Percentiles rank a stretch among this genome's conserved stretches.
Evolutionary conservation across 371 early-diverging fungal genomes (phyloP).

Genomic region (Rhizopus microsporus): DNA sequence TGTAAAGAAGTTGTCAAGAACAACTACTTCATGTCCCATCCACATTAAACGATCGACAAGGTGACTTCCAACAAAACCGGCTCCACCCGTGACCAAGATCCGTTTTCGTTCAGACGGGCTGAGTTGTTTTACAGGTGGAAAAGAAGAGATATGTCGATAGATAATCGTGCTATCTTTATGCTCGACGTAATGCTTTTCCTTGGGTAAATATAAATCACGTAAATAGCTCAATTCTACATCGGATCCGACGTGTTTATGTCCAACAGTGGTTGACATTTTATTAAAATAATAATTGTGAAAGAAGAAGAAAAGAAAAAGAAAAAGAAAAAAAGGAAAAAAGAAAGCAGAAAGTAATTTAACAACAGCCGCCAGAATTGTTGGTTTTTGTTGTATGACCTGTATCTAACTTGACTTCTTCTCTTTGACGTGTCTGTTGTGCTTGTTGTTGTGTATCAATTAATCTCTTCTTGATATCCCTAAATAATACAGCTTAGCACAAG

Average conservation of each 20-base stretch:
- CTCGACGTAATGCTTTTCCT: slow-evolving; percentile 30
- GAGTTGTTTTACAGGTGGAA: slow-evolving; percentile 57
- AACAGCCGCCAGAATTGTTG: slow-evolving; percentile 21
- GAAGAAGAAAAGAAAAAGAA: background rate
- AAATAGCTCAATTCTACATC: slow-evolving; percentile 38
- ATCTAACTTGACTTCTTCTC: slow-evolving; percentile 49
- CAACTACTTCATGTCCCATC: slow-evolving; percentile 87
- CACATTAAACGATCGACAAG: slow-evolving; percentile 84
- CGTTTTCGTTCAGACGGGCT: slow-evolving; percentile 65
- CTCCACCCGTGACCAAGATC: slow-evolving; percentile 89
- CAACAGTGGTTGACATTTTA: slow-evolving; percentile 37
- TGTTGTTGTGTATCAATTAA: slow-evolving; percentile 50
- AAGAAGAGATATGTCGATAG: slow-evolving; percentile 47
- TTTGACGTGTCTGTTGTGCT: slow-evolving; percentile 50
- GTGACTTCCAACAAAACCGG: slow-evolving; percentile 90
- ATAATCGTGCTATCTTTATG: slow-evolving; percentile 44
- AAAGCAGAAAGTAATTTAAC: slow-evolving; percentile 9
- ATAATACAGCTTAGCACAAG: background rate
- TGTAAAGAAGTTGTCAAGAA: slow-evolving; percentile 87
- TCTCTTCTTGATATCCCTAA: slow-evolving; percentile 53
- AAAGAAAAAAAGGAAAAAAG: background rate
- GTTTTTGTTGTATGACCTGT: slow-evolving; percentile 26
- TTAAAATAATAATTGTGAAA: background rate
- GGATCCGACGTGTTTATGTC: slow-evolving; percentile 47
- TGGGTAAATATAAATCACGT: slow-evolving; percentile 51